Base-by-base conservation (phyloP, 352 stramenopile genomes). In the Globisporangium cylindrosporum region DNA sequence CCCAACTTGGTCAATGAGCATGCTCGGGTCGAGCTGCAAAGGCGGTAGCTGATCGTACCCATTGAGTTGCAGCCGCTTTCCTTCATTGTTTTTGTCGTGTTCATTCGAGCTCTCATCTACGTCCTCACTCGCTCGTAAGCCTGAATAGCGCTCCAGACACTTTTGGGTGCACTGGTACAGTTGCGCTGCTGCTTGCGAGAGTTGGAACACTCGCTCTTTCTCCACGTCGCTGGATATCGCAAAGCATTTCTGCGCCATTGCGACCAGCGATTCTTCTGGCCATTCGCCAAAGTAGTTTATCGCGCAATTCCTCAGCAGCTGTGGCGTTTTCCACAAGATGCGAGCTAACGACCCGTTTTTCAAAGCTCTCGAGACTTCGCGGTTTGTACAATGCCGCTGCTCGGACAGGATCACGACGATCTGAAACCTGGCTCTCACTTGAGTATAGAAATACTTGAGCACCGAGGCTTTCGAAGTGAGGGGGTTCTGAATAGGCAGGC, bases 1-100 rank as follows among this genome's bases (percentile, higher is more conserved):
- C 2, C 58, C 63, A 1, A 92, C 67, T 12, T 92, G 84, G 38
- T 90, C 80, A 15, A 90, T 57, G 14, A 92, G 73, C 71, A 90
- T 79, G 27, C 74, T 77, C 22, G 70, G 71, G 0, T 90, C 78
- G 9, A 88, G 34, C 4, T 69, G 56, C 12, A 79, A 66, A 2
- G 66, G 27, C 49, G 66, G 62, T 4, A 65, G 46, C 20, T 25
- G 59, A 9, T 62, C 73, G 4, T 38, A 20, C 41, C 58, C 67
- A 10, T 62, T 18, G 3, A 74, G 7, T 1, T 25, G 57, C n/a
- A 46, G 34, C 0, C 22, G 9, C 3, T 49, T n/a, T 18, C 1
- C 20, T 49, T 49, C 38, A n/a, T 1, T 48, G 18, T 48, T 20
- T 14, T 7, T 20, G 12, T 48, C 38, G 18, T 48, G 20, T 0